These are phyloP conservation scores for Leishmania tarentolae DNA, from an alignment of 208 protist species.

Conservation along the genomic window DNA sequence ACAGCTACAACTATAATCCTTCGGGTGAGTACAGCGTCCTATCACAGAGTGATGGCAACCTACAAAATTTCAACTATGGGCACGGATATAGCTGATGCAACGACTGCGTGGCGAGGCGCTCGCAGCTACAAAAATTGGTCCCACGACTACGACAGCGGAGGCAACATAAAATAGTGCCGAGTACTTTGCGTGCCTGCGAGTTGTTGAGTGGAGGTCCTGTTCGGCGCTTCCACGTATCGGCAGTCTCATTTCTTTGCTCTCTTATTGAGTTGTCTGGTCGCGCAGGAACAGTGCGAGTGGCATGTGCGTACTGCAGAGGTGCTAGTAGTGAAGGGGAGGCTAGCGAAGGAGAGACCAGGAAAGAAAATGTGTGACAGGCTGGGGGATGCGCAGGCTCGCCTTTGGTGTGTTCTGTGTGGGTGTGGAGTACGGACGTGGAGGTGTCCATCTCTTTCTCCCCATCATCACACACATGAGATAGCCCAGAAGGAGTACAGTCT, in stretches of 20 bases:
- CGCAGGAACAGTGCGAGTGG: not conserved
- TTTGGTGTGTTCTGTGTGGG: not conserved
- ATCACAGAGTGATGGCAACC: not conserved
- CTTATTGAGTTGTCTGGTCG: not conserved
- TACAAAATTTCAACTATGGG: not conserved
- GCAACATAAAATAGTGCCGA: not conserved
- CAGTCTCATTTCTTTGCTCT: not conserved
- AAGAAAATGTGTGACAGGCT: not conserved
- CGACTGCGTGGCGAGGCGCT: not conserved
- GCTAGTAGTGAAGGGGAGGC: not conserved
- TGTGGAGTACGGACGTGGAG: too few species aligned
- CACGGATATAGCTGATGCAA: not conserved
- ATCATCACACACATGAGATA: not conserved
- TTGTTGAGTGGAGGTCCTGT: not conserved
- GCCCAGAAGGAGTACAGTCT: not conserved
- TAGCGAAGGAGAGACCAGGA: not conserved
- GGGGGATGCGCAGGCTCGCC: not conserved
- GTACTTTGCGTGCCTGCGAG: not conserved
- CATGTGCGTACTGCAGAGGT: not conserved
- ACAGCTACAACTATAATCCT: slow-evolving; percentile 6
- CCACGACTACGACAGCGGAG: slow-evolving; percentile 6
- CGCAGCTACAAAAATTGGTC: not conserved
- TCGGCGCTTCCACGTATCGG: not conserved
- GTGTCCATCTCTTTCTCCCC: not conserved
- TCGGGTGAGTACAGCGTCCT: not conserved